Evolutionary conservation across 2,329 filamentous ascomycete species (phyloP), one percentile per base, ranked within the genome.

Genomic region (Neonectria coccinea): DNA sequence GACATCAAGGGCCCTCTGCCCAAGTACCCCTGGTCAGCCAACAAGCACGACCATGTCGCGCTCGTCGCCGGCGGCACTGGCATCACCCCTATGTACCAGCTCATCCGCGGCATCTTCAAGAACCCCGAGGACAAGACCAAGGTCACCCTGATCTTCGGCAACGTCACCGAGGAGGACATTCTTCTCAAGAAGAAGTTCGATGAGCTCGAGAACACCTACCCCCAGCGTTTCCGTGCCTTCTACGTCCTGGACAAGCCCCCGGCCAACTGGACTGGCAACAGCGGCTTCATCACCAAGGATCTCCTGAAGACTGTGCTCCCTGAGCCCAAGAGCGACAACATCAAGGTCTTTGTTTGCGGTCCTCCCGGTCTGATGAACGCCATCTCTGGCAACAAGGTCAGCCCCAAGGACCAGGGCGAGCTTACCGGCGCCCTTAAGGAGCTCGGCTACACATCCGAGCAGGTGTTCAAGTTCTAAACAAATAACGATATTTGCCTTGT

Each of bases 1-100:
- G 91, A 95, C 67, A 89, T 99, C 84, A 98, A 99, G 87, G 96
- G 96, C 18, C 96, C 96, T 2, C 89, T 99, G 42, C 92, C 93
- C 75, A 99, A 99, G 83, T 98, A 97, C 81, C 81, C 88, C 33
- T 98, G 94, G 94, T 78, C 88, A 57, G 77, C 90, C 72, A 98
- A 98, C 88, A 97, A 97, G 88, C 94, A 97, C 84, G 84, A 92
- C 66, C 94, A 98, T 84, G 89, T 97, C 74, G 91, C 88, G 42
- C 85, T 95, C 70, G 88, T 99, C 68, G 93, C 95, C n/a, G 96
- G 96, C 74, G 96, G 96, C 70, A 97, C 96, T 8, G 96, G 96
- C 66, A 97, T 99, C 80, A 96, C 96, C 11, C 96, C 96, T 72
- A 97, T 98, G 95, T 98, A 92, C 86, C 96, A 99, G 85, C 89